Base-by-base conservation (phyloP, 192 early-diverging fungal genomes). In the Umbelopsis isabellina region DNA sequence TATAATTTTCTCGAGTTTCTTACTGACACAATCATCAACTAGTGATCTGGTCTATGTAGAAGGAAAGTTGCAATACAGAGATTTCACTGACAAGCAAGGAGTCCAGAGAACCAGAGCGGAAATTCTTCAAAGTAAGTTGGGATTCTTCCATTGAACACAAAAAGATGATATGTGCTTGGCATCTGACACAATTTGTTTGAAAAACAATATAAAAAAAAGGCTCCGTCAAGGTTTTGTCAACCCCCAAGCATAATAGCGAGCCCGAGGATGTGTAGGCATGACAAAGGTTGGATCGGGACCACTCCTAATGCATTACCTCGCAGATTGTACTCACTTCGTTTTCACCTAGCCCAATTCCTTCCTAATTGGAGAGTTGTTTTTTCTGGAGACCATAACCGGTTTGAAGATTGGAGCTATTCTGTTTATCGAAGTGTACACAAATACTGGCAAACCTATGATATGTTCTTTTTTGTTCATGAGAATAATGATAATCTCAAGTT, bases 31-130 rank as follows among this genome's bases (percentile, higher is more conserved):
- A 20, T 61, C 21, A 13, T 23, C 7, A 10, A 47, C 13, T 46
- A 80, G 90, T 37, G 82, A 84, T n/a, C 71, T 87, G 44, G 84
- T 91, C 13, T 86, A 85, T 72, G 82, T 91, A 12, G 88, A 89
- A 47, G 90, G 90, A 48, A 71, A 79, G 9, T 77, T 91, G 25
- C 85, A 85, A 52, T 90, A 90, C 75, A 82, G 79, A 46, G 75
- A 82, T 6, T 90, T 81, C 71, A 89, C 83, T 35, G 83, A 85
- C 72, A 89, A 89, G 84, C 88, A 90, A 1, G 88, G 86, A 33
- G 71, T 74, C 23, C 81, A 88, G 16, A 82, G 80, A 53, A 75
- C 80, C 53, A 75, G 74, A 21, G 84, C 89, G 13, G 84, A 85
- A 21, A 83, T 85, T 61, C 27, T 70, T 7, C 78, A 83, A 78